A percentile compares a stretch with the other conserved stretches of the same genome.
Conservation (phyloP, 768 basidiomycete genomes). For the Dioszegia crocea region DNA sequence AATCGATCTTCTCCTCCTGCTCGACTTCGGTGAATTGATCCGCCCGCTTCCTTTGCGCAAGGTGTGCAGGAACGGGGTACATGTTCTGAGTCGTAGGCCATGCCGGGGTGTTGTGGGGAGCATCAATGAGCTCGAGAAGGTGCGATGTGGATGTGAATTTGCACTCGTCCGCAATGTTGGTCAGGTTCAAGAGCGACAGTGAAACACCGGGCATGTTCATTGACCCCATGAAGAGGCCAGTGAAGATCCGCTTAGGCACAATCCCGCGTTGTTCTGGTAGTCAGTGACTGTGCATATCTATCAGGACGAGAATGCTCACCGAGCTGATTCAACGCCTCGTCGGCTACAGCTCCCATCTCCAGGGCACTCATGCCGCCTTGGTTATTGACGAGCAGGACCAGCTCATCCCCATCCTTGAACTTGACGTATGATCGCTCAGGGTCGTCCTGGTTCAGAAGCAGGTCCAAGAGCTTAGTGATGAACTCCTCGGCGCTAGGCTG, state of each 20-base stretch:
- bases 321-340: constrained; percentile 55
- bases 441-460: constrained; percentile 67
- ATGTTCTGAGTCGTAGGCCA: constrained; percentile 41
- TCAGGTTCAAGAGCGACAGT: constrained; percentile 63
- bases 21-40: constrained; percentile 38
- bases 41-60: constrained; percentile 23
- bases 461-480: constrained; percentile 64
- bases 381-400: constrained; percentile 77
- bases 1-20: constrained; percentile 25
- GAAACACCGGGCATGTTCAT: constrained; percentile 93
- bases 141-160: constrained; percentile 11
- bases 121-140: constrained; percentile 36
- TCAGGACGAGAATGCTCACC: constrained; percentile 48
- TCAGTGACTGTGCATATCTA: neutral
- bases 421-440: constrained; percentile 59
- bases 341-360: constrained; percentile 67
- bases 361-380: constrained; percentile 80
- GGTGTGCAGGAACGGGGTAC: constrained; percentile 26
- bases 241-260: constrained; percentile 54
- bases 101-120: constrained; percentile 36
- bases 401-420: constrained; percentile 42
- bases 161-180: constrained; percentile 46
- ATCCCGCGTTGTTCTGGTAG: constrained; percentile 17
- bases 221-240: constrained; percentile 66
- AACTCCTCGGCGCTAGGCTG: constrained; percentile 68